A percentile compares a stretch with the other conserved stretches of the same genome.
These are phyloP conservation scores for Fusarium newnesense DNA, from an alignment of 2,329 filamentous ascomycete species.

Conservation along the genomic window DNA sequence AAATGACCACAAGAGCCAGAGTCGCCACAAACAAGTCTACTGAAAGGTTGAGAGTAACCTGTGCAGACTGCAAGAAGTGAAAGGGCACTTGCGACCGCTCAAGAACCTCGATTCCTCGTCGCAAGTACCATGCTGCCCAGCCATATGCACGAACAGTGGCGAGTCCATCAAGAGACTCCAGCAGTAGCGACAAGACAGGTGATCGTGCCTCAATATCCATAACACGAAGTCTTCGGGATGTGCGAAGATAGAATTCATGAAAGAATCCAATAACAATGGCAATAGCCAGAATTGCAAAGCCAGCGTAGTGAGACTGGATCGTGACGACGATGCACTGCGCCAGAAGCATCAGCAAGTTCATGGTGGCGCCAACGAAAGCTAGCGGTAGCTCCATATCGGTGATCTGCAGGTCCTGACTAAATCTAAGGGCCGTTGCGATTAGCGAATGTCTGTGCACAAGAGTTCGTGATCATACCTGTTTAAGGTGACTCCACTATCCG, in stretches of 20 bases:
- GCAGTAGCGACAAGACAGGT: not conserved
- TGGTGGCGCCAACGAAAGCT: not conserved
- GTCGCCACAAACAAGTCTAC: not conserved
- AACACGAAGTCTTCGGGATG: not conserved
- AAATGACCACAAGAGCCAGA: not conserved
- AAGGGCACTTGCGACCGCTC: not conserved
- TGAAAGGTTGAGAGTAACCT: not conserved
- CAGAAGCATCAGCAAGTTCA: not conserved
- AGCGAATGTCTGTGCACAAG: not conserved
- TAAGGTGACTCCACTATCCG: not conserved
- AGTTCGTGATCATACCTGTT: not conserved
- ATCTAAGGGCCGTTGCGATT: not conserved
- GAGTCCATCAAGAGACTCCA: not conserved
- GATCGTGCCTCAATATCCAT: not conserved
- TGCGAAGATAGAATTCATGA: not conserved
- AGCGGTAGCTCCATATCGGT: not conserved
- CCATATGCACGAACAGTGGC: not conserved
- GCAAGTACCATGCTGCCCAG: not conserved
- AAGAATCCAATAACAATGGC: not conserved
- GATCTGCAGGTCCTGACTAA: constrained; percentile 3
- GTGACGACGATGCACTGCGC: not conserved
- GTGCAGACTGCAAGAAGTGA: not conserved
- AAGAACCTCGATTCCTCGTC: not conserved
- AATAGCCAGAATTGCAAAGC: not conserved
- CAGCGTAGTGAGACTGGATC: not conserved